Conservation (phyloP, 805 yeast genomes). For the Aciculoconidium aculeatum region DNA sequence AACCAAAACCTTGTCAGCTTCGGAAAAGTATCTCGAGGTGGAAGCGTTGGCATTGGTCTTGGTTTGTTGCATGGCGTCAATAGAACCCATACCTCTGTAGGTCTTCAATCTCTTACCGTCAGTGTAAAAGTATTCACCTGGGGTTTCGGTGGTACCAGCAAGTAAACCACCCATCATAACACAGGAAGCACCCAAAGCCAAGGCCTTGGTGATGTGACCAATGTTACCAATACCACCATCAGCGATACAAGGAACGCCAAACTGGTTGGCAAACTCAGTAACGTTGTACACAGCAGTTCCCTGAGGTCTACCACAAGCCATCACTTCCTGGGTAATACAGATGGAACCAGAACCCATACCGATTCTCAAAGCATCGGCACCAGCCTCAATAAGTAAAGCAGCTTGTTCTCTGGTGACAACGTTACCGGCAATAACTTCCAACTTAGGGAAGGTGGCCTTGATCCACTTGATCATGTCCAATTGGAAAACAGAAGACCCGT, state of each 20-base stretch:
- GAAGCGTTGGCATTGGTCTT: conserved; percentile 90
- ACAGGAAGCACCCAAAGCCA: conserved; percentile 93
- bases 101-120: conserved; percentile 97
- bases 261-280: conserved; percentile 85
- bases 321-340: conserved; percentile 98
- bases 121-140: conserved; percentile 96
- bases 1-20: conserved; percentile 88
- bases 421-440: conserved; percentile 94
- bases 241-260: conserved; percentile 98
- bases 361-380: conserved; percentile 96
- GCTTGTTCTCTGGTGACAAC: conserved; percentile 99
- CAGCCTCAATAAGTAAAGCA: conserved; percentile 83
- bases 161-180: conserved; percentile 99
- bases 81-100: conserved; percentile 99
- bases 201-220: conserved; percentile 96
- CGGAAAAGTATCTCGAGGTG: conserved; percentile 96
- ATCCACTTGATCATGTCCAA: conserved; percentile 89
- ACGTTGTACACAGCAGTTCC: conserved; percentile 98
- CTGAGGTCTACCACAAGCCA: conserved; percentile 99
- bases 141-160: conserved; percentile 98
- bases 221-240: conserved; percentile 99
- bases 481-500: conserved; percentile 96
- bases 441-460: conserved; percentile 69
- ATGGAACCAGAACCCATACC: conserved; percentile 99
- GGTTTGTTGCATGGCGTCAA: conserved; percentile 96